These are phyloP conservation scores for Macrocystidia cucumis DNA, from an alignment of 1,284 basidiomycete species.

Conservation along the genomic window DNA sequence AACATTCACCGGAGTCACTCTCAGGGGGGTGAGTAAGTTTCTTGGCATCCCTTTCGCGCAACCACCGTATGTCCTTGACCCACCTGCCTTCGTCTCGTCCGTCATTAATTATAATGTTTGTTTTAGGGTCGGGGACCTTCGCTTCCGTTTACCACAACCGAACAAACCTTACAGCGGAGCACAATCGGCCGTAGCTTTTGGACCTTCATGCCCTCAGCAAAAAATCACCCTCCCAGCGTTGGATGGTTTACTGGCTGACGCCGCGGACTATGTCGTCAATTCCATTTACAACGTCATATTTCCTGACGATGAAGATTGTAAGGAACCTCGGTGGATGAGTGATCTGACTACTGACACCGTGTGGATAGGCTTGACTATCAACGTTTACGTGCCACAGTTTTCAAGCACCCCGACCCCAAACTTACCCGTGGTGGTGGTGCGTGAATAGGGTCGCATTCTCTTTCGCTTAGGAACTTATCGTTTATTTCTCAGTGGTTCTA, in stretches of 20 bases:
- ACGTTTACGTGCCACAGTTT: slow-evolving; percentile 44
- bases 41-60: slow-evolving; percentile 42
- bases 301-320: slow-evolving; percentile 41
- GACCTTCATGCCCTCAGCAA: slow-evolving; percentile 45
- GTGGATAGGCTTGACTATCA: slow-evolving; percentile 42
- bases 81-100: slow-evolving; percentile 4
- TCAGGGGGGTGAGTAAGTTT: slow-evolving; percentile 25
- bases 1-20: slow-evolving; percentile 26
- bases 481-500: slow-evolving; percentile 43
- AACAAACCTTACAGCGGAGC: slow-evolving; percentile 32
- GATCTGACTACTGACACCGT: slow-evolving; percentile 7
- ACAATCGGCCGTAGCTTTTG: slow-evolving; percentile 32
- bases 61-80: neutral
- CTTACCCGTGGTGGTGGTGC: slow-evolving; percentile 48
- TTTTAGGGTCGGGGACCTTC: slow-evolving; percentile 32
- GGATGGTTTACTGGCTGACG: slow-evolving; percentile 22
- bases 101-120: slow-evolving; percentile 2
- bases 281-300: slow-evolving; percentile 23
- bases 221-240: slow-evolving; percentile 23
- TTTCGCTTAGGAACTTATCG: neutral
- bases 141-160: slow-evolving; percentile 38
- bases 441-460: slow-evolving; percentile 10
- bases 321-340: slow-evolving; percentile 9
- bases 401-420: slow-evolving; percentile 27
- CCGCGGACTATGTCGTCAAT: slow-evolving; percentile 27